A percentile compares a stretch with the other conserved stretches of the same genome.
phyloP scores from a whole-genome alignment of 768 basidiomycete genomes.

The Clitopilus hobsonii region DNA sequence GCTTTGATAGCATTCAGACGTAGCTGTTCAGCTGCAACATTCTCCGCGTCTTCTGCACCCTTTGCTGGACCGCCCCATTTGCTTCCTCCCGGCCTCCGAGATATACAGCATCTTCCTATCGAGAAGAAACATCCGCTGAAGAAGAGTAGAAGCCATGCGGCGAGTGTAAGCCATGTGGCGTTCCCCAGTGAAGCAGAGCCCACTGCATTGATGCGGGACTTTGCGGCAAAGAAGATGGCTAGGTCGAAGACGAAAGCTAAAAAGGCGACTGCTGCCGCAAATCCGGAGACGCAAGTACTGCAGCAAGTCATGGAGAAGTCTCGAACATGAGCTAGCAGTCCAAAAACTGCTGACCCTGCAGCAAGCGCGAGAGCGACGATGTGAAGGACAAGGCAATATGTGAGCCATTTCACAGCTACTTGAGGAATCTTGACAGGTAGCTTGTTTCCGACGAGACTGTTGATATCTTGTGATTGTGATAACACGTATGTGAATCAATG shows the following conservation, averaged over 20 bases:
- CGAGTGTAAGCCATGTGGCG: constrained; percentile 88
- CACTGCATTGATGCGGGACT: constrained; percentile 75
- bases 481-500: constrained; percentile 5
- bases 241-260: constrained; percentile 92
- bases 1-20: constrained; percentile 84
- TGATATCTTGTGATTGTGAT: constrained; percentile 56
- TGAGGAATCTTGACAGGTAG: constrained; percentile 69
- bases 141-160: constrained; percentile 81
- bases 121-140: constrained; percentile 88
- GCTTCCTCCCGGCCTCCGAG: constrained; percentile 34
- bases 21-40: constrained; percentile 55
- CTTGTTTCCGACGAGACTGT: constrained; percentile 68
- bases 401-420: constrained; percentile 90
- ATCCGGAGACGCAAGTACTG: constrained; percentile 75
- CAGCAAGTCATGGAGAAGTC: constrained; percentile 84
- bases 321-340: constrained; percentile 82
- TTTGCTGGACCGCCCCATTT: constrained; percentile 23
- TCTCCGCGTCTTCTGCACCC: constrained; percentile 25
- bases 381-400: constrained; percentile 89
- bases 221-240: constrained; percentile 86
- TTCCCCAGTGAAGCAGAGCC: constrained; percentile 81
- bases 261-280: constrained; percentile 75
- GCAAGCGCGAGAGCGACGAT: constrained; percentile 80
- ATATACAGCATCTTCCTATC: constrained; percentile 82
- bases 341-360: constrained; percentile 70